Percentiles rank a stretch among this genome's conserved stretches.
phyloP scores from a whole-genome alignment of 371 early-diverging fungal species.

The Entomophthora muscae region DNA sequence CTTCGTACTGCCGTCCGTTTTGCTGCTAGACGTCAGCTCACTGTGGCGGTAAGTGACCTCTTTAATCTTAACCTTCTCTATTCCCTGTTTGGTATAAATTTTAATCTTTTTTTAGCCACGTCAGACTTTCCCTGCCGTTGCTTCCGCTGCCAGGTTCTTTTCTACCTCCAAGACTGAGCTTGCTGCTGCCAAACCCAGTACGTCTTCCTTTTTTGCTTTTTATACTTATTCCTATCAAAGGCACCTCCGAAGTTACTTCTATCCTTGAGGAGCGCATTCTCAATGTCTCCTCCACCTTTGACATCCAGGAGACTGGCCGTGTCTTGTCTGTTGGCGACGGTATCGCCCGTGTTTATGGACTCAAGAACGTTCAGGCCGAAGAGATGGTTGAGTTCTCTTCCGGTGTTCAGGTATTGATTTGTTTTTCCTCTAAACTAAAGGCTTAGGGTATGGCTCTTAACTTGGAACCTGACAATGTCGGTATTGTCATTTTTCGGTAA shows the following conservation, averaged over 20 bases:
- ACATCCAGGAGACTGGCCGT: conserved; percentile 90
- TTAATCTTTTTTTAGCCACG: conserved; percentile 4
- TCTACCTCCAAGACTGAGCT: conserved; percentile 17
- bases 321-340: conserved; percentile 96
- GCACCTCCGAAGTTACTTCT: conserved; percentile 69
- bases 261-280: conserved; percentile 84
- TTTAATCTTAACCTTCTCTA: background rate
- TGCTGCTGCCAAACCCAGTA: conserved; percentile 25
- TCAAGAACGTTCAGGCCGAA: conserved; percentile 95
- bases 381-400: conserved; percentile 98
- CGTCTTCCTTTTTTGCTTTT: background rate
- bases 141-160: conserved; percentile 16
- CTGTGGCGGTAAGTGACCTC: background rate
- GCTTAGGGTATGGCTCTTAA: conserved; percentile 88
- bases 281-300: conserved; percentile 51
- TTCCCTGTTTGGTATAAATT: background rate
- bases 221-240: conserved; percentile 11
- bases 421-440: background rate
- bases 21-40: conserved; percentile 7
- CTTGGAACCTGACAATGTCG: conserved; percentile 94
- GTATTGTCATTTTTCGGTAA: conserved; percentile 97
- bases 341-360: conserved; percentile 96
- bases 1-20: conserved; percentile 4
- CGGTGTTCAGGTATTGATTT: conserved; percentile 59
- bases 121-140: conserved; percentile 3